Conservation (phyloP, 2,329 filamentous ascomycete genomes). For the Boeremia exigua region DNA sequence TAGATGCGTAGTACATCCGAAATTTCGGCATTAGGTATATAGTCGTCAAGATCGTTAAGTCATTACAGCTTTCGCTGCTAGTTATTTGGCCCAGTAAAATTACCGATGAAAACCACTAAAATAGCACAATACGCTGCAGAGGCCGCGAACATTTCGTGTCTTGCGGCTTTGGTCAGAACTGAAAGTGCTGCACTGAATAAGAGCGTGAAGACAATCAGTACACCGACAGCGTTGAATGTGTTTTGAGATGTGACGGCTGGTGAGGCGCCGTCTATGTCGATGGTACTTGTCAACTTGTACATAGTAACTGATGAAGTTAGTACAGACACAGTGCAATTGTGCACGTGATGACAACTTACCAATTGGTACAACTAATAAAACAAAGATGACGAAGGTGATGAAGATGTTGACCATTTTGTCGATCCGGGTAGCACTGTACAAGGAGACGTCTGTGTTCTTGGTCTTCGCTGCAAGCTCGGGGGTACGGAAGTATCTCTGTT, state of each 20-base stretch:
- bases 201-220: slow-evolving; percentile 52
- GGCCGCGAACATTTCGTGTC: slow-evolving; percentile 49
- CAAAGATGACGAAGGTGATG: slow-evolving; percentile 53
- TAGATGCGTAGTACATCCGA: no score
- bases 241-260: slow-evolving; percentile 22
- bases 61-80: slow-evolving; percentile 18
- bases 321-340: neutral
- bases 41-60: neutral
- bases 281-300: slow-evolving; percentile 45
- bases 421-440: slow-evolving; percentile 47
- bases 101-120: slow-evolving; percentile 49
- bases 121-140: slow-evolving; percentile 50
- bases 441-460: slow-evolving; percentile 39
- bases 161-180: slow-evolving; percentile 43
- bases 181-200: slow-evolving; percentile 48
- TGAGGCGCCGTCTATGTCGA: slow-evolving; percentile 16
- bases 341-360: neutral
- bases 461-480: slow-evolving; percentile 49
- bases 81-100: slow-evolving; percentile 45
- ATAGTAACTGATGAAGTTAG: slow-evolving; percentile 37
- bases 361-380: slow-evolving; percentile 50
- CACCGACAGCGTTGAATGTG: slow-evolving; percentile 50
- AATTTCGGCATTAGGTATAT: neutral
- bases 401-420: slow-evolving; percentile 51
- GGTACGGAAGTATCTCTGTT: slow-evolving; percentile 48